Conservation (phyloP, 2,329 filamentous ascomycete species). For the Beauveria sp. region DNA sequence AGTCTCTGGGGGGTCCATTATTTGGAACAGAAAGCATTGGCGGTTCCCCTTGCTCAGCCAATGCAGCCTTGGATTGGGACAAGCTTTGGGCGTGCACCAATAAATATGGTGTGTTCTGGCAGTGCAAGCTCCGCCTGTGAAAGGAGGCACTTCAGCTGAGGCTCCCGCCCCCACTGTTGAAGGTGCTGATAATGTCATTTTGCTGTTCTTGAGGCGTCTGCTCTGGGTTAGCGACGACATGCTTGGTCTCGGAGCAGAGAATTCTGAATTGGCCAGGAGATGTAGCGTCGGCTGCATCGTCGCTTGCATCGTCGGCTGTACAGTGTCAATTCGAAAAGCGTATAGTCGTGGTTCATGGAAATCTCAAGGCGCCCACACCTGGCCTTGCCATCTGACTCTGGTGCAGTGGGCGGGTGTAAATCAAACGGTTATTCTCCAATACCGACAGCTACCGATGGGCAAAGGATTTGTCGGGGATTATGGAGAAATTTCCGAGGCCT, state of each 20-base stretch:
- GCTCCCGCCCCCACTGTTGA: neutral
- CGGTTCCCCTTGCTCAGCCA: neutral
- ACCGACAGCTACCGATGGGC: neutral
- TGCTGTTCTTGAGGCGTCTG: neutral
- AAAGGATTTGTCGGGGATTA: neutral
- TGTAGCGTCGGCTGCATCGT: no score
- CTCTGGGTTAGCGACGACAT: neutral
- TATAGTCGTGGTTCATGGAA: neutral
- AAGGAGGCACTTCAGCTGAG: slow-evolving; percentile 1
- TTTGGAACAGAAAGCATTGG: neutral
- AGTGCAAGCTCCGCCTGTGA: neutral
- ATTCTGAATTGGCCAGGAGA: neutral
- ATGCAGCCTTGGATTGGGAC: neutral
- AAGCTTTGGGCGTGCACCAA: neutral
- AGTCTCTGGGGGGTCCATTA: neutral
- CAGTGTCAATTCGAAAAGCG: neutral
- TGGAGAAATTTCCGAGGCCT: neutral
- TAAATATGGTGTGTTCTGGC: neutral
- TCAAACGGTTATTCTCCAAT: neutral
- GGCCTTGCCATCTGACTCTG: neutral
- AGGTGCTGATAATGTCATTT: neutral
- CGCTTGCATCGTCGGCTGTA: neutral
- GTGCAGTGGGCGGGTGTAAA: neutral
- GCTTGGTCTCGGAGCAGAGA: neutral
- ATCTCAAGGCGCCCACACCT: neutral